Evolutionary conservation across 2,329 filamentous ascomycete species (phyloP).

Genomic region (Trichophyton equinum): DNA sequence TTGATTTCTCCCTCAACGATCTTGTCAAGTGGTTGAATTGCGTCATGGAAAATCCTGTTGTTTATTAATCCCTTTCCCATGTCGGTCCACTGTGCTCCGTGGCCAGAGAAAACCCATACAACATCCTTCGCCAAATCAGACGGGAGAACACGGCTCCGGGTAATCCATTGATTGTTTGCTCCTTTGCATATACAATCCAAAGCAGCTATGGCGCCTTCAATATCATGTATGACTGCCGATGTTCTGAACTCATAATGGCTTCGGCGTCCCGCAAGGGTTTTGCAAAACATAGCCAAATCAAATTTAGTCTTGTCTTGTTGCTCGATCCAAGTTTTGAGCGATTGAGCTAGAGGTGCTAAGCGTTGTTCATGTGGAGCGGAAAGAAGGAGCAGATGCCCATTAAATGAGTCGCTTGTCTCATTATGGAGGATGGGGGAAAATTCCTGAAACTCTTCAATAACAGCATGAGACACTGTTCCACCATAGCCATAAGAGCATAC

Average conservation of each 20-base stretch:
- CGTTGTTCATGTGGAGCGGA: slow-evolving; percentile 2
- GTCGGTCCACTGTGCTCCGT: slow-evolving; percentile 13
- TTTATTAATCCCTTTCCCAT: slow-evolving; percentile 8
- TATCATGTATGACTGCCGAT: neutral
- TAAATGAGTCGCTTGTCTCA: neutral
- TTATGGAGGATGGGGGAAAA: neutral
- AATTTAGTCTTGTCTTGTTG: neutral
- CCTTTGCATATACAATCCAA: neutral
- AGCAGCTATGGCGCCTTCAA: neutral
- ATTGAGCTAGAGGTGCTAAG: neutral
- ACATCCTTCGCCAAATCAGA: neutral
- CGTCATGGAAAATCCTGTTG: neutral
- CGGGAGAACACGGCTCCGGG: neutral
- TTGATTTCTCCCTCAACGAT: neutral
- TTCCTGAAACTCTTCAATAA: slow-evolving; percentile 6
- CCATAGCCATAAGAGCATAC: slow-evolving; percentile 17
- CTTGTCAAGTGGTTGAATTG: neutral
- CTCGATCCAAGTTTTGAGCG: neutral
- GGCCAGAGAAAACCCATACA: slow-evolving; percentile 13
- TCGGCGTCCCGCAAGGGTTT: neutral
- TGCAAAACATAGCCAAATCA: neutral
- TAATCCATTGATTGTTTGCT: neutral
- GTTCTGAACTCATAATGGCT: neutral
- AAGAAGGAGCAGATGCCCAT: neutral
- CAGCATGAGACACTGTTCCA: slow-evolving; percentile 10